Percentiles rank a stretch among this genome's conserved stretches.
Conservation (phyloP, 495 filamentous ascomycete species). For the Annulohypoxylon nitens region DNA sequence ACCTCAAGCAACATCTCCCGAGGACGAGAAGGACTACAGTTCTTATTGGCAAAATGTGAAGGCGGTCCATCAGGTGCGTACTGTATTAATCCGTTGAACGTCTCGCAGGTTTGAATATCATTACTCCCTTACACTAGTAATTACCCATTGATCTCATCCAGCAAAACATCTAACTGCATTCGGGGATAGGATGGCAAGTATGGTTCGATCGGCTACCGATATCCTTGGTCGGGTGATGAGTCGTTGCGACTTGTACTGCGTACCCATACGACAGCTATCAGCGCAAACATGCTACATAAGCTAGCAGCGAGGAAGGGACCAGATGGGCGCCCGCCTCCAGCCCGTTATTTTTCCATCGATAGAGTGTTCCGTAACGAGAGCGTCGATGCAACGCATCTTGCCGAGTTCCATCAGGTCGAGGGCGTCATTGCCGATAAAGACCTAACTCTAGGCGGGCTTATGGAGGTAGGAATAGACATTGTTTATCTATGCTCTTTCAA, state of each 20-base stretch:
- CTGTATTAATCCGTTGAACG: neutral
- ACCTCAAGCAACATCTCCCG: slow-evolving; percentile 67
- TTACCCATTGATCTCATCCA: slow-evolving; percentile 5
- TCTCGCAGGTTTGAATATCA: neutral
- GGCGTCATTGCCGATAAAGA: slow-evolving; percentile 97
- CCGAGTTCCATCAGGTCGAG: slow-evolving; percentile 98
- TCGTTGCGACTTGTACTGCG: slow-evolving; percentile 89
- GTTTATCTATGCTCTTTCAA: no score
- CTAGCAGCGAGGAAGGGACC: slow-evolving; percentile 74
- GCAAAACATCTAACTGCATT: slow-evolving; percentile 37
- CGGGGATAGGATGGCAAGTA: slow-evolving; percentile 75
- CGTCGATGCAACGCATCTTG: slow-evolving; percentile 95
- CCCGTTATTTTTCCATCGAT: slow-evolving; percentile 97
- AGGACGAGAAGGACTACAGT: slow-evolving; percentile 83
- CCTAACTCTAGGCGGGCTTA: slow-evolving; percentile 89
- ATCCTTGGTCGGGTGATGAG: slow-evolving; percentile 92
- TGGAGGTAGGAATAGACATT: slow-evolving; percentile 62
- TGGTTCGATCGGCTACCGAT: slow-evolving; percentile 94
- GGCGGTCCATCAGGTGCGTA: slow-evolving; percentile 73
- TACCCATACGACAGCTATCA: slow-evolving; percentile 95
- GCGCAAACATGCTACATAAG: slow-evolving; percentile 88
- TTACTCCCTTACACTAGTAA: neutral
- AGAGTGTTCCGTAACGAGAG: slow-evolving; percentile 93
- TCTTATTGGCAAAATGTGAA: slow-evolving; percentile 88
- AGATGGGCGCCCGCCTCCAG: slow-evolving; percentile 70